A percentile compares a stretch with the other conserved stretches of the same genome.
Evolutionary conservation across 176 grass and related monocot genomes (phyloP).

Genomic region (Pontederia paniculata): DNA sequence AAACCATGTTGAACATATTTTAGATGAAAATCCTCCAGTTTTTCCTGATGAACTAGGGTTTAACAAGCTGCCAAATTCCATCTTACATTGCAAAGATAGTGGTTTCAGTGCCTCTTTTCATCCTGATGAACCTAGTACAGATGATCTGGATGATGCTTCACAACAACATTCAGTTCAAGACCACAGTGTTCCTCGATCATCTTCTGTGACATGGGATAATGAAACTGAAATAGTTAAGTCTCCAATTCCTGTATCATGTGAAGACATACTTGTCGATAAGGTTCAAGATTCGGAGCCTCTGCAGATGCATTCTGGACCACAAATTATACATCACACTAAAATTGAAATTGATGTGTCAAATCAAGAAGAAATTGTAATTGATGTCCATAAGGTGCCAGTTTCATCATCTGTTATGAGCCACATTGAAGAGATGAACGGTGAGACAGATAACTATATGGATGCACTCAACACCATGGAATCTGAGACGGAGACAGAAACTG

Average conservation of each 20-base stretch:
- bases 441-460: slow-evolving; percentile 86
- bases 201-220: slow-evolving; percentile 78
- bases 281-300: slow-evolving; percentile 30
- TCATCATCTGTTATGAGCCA: slow-evolving; percentile 35
- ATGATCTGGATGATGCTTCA: slow-evolving; percentile 22
- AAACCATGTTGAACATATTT: slow-evolving; percentile 54
- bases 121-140: slow-evolving; percentile 22
- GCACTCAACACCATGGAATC: slow-evolving; percentile 86
- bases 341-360: slow-evolving; percentile 18
- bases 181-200: slow-evolving; percentile 29
- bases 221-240: slow-evolving; percentile 54
- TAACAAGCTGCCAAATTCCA: slow-evolving; percentile 25
- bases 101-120: slow-evolving; percentile 21
- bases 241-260: slow-evolving; percentile 55
- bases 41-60: slow-evolving; percentile 37
- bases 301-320: slow-evolving; percentile 22
- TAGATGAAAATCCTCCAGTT: slow-evolving; percentile 34
- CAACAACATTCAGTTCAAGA: slow-evolving; percentile 31
- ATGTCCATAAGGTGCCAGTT: slow-evolving; percentile 37
- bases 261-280: slow-evolving; percentile 78
- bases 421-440: slow-evolving; percentile 60
- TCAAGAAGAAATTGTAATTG: slow-evolving; percentile 34
- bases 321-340: slow-evolving; percentile 19
- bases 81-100: slow-evolving; percentile 21
- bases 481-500: slow-evolving; percentile 75